Percentiles rank a stretch among this genome's conserved stretches.
phyloP scores from a whole-genome alignment of 2,329 filamentous ascomycete species.

The Lomentospora prolificans region DNA sequence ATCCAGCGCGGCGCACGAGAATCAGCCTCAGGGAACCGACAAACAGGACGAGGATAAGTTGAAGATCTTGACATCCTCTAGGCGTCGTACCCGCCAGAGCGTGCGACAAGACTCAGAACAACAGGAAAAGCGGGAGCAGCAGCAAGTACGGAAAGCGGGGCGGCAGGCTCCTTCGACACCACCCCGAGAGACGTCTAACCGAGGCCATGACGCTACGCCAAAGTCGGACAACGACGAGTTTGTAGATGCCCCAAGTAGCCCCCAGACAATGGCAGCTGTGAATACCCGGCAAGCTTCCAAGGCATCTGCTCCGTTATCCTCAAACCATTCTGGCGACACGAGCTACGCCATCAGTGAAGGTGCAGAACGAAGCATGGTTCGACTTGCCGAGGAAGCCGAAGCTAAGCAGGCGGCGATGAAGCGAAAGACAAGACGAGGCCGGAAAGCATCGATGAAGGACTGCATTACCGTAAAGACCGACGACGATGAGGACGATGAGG shows the following conservation, averaged over 20 bases:
- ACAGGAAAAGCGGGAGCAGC: neutral
- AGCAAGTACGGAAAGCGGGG: neutral
- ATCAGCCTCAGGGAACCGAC: neutral
- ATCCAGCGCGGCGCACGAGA: constrained; percentile 16
- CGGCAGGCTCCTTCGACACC: constrained; percentile 8
- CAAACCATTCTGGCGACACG: constrained; percentile 13
- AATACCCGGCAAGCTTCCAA: neutral
- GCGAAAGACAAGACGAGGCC: constrained; percentile 14
- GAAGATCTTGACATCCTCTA: neutral
- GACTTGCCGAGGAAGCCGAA: constrained; percentile 14
- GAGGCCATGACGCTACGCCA: constrained; percentile 23
- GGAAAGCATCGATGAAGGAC: constrained; percentile 15
- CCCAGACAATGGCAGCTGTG: constrained; percentile 15
- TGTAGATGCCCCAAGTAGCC: constrained; percentile 39
- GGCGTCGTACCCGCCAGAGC: constrained; percentile 5
- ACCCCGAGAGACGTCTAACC: neutral
- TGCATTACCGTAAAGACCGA: constrained; percentile 22
- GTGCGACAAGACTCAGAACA: constrained; percentile 5
- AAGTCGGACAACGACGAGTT: constrained; percentile 36
- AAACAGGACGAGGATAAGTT: constrained; percentile 14
- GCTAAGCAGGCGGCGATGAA: constrained; percentile 3
- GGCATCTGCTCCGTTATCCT: neutral
- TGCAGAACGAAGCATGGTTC: constrained; percentile 37
- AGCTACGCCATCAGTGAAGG: constrained; percentile 33
- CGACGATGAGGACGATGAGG: constrained; percentile 13